Percentiles rank a stretch among this genome's conserved stretches.
Conservation (phyloP, 257 asterid species). For the Solanum arcanum region DNA sequence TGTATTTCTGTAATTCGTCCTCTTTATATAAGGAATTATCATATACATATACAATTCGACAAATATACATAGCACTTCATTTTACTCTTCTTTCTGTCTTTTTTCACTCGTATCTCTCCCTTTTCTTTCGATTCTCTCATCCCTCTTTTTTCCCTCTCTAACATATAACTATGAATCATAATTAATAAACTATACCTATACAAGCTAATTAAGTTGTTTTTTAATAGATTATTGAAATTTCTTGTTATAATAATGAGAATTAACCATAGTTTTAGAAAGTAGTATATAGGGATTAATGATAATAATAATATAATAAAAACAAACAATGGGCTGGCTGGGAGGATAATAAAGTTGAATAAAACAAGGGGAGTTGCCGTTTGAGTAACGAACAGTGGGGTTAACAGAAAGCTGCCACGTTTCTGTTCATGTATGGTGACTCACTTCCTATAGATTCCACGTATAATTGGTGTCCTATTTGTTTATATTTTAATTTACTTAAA, state of each 20-base stretch:
- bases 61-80: fast-evolving
- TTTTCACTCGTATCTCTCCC: fast-evolving
- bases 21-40: too few relatives aligned
- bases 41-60: too few relatives aligned
- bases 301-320: background rate
- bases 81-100: fast-evolving
- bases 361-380: constrained; percentile 21
- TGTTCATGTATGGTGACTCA: constrained; percentile 17
- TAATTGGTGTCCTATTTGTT: background rate
- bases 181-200: fast-evolving
- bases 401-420: constrained; percentile 29
- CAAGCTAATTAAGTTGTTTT: fast-evolving
- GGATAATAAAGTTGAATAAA: background rate
- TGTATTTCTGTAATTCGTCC: too few relatives aligned
- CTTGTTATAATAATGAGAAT: background rate
- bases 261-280: background rate
- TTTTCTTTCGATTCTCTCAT: background rate
- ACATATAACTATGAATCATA: fast-evolving
- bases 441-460: constrained; percentile 31
- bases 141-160: fast-evolving
- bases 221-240: too few relatives aligned
- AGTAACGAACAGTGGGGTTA: constrained; percentile 1
- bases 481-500: background rate
- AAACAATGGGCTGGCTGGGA: constrained; percentile 7
- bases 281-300: background rate